A percentile compares a stretch with the other conserved stretches of the same genome.
These are phyloP conservation scores for Cephalotrichum gorgonifer DNA, from an alignment of 2,329 filamentous ascomycete species.

Conservation along the genomic window DNA sequence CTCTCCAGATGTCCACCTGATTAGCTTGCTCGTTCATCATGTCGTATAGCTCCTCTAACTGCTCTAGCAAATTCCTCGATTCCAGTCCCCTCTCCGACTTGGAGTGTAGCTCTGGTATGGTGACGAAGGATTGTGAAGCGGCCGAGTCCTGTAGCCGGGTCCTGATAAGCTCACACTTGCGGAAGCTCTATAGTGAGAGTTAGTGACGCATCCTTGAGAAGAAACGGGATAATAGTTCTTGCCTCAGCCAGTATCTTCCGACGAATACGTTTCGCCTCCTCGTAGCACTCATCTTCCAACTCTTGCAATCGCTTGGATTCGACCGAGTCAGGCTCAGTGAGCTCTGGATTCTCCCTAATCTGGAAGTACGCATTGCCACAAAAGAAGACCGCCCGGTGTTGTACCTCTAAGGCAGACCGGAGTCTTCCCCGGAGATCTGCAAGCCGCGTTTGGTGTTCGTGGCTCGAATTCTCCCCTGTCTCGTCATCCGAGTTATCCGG, in stretches of 20 bases:
- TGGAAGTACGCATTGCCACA: constrained; percentile 76
- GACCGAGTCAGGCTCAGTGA: constrained; percentile 56
- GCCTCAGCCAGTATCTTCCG: constrained; percentile 62
- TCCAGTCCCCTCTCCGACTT: constrained; percentile 58
- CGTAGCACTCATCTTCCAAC: constrained; percentile 63
- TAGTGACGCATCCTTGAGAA: not conserved
- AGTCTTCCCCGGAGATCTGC: constrained; percentile 32
- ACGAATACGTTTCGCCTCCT: constrained; percentile 65
- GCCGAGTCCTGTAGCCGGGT: constrained; percentile 44
- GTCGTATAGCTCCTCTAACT: constrained; percentile 52
- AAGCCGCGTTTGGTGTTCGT: not conserved
- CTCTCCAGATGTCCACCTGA: constrained; percentile 64
- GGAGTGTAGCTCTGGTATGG: constrained; percentile 48
- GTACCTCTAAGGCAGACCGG: constrained; percentile 63
- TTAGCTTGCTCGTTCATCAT: constrained; percentile 63
- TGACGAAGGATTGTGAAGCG: constrained; percentile 42
- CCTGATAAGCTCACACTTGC: constrained; percentile 42
- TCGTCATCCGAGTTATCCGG: constrained; percentile 17
- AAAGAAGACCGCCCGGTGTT: constrained; percentile 79
- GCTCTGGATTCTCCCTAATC: constrained; percentile 59
- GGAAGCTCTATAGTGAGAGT: not conserved
- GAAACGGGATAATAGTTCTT: constrained; percentile 24
- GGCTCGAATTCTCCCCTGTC: not conserved
- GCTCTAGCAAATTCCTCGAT: constrained; percentile 53
- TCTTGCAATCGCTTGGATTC: constrained; percentile 57